Evolutionary conservation across 2,329 filamentous ascomycete species (phyloP).

Genomic region (Sporothrix sp.): DNA sequence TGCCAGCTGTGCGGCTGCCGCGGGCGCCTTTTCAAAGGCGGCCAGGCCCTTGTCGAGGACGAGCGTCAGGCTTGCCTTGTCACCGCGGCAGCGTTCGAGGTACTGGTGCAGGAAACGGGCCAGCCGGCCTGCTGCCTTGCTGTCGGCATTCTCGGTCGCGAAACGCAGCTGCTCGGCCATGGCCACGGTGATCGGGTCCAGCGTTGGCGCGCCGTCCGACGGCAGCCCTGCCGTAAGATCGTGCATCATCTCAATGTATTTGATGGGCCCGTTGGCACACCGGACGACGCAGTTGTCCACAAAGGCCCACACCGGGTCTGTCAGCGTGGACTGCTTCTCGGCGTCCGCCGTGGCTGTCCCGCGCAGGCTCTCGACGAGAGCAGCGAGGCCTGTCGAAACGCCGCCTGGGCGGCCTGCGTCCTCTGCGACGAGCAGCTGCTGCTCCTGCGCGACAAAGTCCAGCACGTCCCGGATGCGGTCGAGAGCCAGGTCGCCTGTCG

Average conservation of each 20-base stretch:
- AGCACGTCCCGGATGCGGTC: constrained; percentile 47
- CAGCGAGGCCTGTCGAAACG: constrained; percentile 28
- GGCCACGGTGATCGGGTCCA: constrained; percentile 58
- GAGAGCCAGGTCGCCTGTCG: constrained; percentile 38
- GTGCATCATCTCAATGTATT: constrained; percentile 65
- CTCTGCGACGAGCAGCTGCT: constrained; percentile 38
- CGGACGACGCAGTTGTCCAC: constrained; percentile 75
- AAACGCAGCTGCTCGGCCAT: constrained; percentile 74
- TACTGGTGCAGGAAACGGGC: constrained; percentile 49
- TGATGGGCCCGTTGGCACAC: constrained; percentile 66
- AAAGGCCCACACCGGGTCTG: constrained; percentile 51
- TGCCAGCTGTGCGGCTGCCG: constrained; percentile 16
- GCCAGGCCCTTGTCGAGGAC: constrained; percentile 34
- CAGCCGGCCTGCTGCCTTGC: constrained; percentile 34
- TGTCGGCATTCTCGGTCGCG: constrained; percentile 38
- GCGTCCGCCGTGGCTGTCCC: constrained; percentile 17
- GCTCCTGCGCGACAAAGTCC: constrained; percentile 51
- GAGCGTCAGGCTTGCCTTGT: constrained; percentile 33
- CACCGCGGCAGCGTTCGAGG: constrained; percentile 37
- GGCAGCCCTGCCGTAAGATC: constrained; percentile 33
- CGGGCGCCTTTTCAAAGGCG: constrained; percentile 29
- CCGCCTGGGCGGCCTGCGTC: no score
- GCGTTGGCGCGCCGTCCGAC: constrained; percentile 24
- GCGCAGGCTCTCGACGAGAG: constrained; percentile 34
- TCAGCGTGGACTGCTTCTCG: constrained; percentile 23